A percentile compares a stretch with the other conserved stretches of the same genome.
These are phyloP conservation scores for Phylloporus rhodoxanthus DNA, from an alignment of 768 basidiomycete species.

Conservation along the genomic window DNA sequence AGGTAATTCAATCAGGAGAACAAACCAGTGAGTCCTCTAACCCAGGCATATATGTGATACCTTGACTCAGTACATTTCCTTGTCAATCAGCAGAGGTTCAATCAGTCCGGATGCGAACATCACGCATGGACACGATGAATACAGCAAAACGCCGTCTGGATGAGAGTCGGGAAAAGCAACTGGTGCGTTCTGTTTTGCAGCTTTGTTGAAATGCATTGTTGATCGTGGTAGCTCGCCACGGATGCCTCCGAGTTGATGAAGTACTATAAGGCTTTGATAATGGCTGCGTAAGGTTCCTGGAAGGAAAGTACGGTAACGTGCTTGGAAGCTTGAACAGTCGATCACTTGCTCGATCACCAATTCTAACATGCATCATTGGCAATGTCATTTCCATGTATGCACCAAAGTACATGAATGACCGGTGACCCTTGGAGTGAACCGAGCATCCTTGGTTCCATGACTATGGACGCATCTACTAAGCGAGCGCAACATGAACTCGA, in stretches of 20 bases:
- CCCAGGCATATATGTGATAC: background rate
- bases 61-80: conserved; percentile 3
- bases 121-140: conserved; percentile 31
- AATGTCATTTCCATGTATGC: background rate
- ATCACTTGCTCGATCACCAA: background rate
- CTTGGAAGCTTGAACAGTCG: background rate
- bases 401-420: conserved; percentile 1
- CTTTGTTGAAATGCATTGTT: background rate
- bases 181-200: conserved; percentile 18
- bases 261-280: conserved; percentile 37
- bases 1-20: conserved; percentile 29
- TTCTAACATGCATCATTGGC: background rate
- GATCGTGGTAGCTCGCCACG: conserved; percentile 27
- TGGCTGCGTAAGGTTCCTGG: conserved; percentile 14
- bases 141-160: conserved; percentile 31
- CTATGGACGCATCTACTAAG: conserved; percentile 18
- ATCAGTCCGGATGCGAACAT: conserved; percentile 27
- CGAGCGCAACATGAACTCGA: conserved; percentile 1
- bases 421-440: background rate
- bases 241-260: conserved; percentile 38
- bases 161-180: conserved; percentile 36
- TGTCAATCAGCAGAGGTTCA: conserved; percentile 30
- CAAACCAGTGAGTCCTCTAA: conserved; percentile 27
- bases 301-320: conserved; percentile 6
- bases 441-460: background rate